Conservation (phyloP, 352 stramenopile genomes). For the Phytophthora macrochlamydospora region DNA sequence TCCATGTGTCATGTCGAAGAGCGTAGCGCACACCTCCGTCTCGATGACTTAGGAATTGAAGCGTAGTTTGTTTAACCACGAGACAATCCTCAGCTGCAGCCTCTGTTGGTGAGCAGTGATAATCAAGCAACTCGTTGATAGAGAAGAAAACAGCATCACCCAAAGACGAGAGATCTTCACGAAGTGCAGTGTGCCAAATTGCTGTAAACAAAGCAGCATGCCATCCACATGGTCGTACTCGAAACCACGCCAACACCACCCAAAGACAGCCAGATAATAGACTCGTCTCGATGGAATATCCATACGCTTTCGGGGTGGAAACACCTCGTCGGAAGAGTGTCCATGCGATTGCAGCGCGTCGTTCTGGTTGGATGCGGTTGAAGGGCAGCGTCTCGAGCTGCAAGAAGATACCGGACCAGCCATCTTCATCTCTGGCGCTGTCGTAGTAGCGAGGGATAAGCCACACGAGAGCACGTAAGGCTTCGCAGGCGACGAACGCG, state of each 20-base stretch:
- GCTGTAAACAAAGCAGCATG: constrained; percentile 59
- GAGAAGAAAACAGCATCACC: constrained; percentile 52
- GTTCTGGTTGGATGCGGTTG: constrained; percentile 51
- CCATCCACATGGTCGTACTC: constrained; percentile 64
- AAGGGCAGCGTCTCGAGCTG: constrained; percentile 53
- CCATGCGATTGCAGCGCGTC: constrained; percentile 60
- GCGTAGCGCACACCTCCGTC: constrained; percentile 42
- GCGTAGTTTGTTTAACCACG: constrained; percentile 57
- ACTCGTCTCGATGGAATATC: constrained; percentile 44
- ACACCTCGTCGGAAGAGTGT: constrained; percentile 69
- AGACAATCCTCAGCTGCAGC: constrained; percentile 30
- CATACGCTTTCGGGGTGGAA: constrained; percentile 42
- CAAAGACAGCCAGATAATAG: constrained; percentile 55
- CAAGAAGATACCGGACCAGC: constrained; percentile 50
- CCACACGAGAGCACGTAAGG: constrained; percentile 74
- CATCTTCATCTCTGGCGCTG: constrained; percentile 9
- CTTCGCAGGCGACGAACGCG: constrained; percentile 61
- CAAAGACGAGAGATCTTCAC: constrained; percentile 42
- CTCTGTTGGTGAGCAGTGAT: constrained; percentile 43
- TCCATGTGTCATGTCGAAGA: constrained; percentile 37
- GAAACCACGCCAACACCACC: constrained; percentile 67
- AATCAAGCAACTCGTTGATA: constrained; percentile 61
- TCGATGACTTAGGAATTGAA: constrained; percentile 55
- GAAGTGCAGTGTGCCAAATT: constrained; percentile 66
- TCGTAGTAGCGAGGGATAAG: constrained; percentile 49